Conservation (phyloP, 2,329 filamentous ascomycete species). For the Scedosporium boydii region DNA sequence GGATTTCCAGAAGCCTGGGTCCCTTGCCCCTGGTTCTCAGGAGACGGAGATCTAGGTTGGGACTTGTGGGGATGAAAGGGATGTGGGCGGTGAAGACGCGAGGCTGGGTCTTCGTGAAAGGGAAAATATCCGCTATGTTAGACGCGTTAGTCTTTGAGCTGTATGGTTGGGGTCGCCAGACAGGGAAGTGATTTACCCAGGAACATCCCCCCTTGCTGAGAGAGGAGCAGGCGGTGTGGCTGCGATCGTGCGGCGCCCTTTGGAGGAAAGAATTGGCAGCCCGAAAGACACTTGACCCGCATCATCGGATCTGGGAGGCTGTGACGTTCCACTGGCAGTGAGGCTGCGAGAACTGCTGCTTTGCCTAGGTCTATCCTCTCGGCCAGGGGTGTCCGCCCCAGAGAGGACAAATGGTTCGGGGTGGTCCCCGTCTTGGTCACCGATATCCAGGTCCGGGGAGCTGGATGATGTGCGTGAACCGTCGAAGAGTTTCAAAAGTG, state of each 20-base stretch:
- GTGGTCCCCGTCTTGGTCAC: conserved; percentile 14
- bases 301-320: background rate
- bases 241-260: conserved; percentile 27
- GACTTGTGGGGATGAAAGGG: conserved; percentile 30
- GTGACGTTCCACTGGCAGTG: background rate
- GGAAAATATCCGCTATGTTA: conserved; percentile 48
- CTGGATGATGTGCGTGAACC: background rate
- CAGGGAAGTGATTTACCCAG: conserved; percentile 37
- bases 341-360: background rate
- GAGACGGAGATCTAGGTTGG: background rate
- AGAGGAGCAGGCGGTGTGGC: conserved; percentile 39
- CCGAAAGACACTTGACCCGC: conserved; percentile 43
- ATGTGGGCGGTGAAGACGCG: conserved; percentile 37
- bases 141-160: conserved; percentile 4
- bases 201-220: conserved; percentile 48
- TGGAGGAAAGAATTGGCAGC: conserved; percentile 23
- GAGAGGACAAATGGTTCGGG: conserved; percentile 28
- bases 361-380: conserved; percentile 9
- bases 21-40: background rate
- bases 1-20: background rate
- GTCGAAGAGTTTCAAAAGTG: background rate
- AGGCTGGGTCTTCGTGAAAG: conserved; percentile 44
- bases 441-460: conserved; percentile 8
- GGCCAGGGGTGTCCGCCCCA: conserved; percentile 14
- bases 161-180: conserved; percentile 8